Percentiles rank a stretch among this genome's conserved stretches.
phyloP scores from a whole-genome alignment of 495 filamentous ascomycete genomes.

The Articulospora tetracladia region DNA sequence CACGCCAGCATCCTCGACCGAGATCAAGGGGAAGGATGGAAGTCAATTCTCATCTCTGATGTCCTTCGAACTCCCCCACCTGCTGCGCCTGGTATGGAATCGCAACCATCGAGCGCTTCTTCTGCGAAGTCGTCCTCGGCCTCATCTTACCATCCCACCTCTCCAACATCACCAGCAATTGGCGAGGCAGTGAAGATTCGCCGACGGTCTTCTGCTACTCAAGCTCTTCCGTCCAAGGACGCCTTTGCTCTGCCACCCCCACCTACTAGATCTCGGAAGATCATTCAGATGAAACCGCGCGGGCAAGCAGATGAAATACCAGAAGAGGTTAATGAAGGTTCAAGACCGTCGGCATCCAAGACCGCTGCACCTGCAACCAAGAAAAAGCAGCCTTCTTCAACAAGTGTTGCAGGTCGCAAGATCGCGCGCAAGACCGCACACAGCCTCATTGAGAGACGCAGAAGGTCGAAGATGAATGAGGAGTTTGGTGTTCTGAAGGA shows the following conservation, averaged over 20 bases:
- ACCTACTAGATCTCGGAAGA: conserved; percentile 87
- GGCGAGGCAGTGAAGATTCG: conserved; percentile 54
- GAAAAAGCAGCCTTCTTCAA: conserved; percentile 65
- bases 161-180: conserved; percentile 53
- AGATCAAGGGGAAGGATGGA: conserved; percentile 75
- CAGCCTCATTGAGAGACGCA: conserved; percentile 85
- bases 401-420: conserved; percentile 81
- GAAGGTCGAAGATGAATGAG: conserved; percentile 98
- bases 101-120: conserved; percentile 33
- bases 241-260: conserved; percentile 83
- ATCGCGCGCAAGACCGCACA: conserved; percentile 96
- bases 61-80: conserved; percentile 83
- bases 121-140: conserved; percentile 30
- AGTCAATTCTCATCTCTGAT: conserved; percentile 42
- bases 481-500: conserved; percentile 92
- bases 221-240: conserved; percentile 48
- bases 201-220: conserved; percentile 49
- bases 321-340: conserved; percentile 20
- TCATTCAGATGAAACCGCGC: conserved; percentile 93
- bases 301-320: conserved; percentile 33
- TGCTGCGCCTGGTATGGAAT: conserved; percentile 51
- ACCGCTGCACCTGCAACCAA: conserved; percentile 49
- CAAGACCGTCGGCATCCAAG: conserved; percentile 19
- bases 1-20: conserved; percentile 80
- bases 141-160: conserved; percentile 48